Conservation (phyloP, 345 rosid species). For the Toxicodendron radicans region DNA sequence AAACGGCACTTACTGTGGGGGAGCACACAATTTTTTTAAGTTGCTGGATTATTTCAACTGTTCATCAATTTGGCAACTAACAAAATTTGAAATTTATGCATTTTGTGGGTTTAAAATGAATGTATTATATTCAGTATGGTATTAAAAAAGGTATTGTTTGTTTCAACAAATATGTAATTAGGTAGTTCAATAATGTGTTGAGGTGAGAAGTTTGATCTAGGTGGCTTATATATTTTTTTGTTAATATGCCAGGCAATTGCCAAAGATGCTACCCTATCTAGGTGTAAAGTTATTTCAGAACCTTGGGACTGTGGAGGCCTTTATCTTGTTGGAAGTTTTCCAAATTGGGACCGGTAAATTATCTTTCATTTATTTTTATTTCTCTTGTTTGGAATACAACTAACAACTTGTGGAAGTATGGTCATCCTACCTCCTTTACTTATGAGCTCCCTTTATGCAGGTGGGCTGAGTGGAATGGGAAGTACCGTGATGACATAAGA, state of each 20-base stretch:
- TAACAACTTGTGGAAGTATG: not conserved
- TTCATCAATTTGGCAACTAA: not conserved
- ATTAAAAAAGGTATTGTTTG: not conserved
- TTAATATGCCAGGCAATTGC: conserved; percentile 69
- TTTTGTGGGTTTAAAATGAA: not conserved
- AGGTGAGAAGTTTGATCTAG: conserved; percentile 2
- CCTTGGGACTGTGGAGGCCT: conserved; percentile 99
- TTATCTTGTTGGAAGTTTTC: conserved; percentile 90
- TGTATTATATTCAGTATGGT: not conserved
- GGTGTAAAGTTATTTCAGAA: conserved; percentile 91
- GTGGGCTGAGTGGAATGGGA: conserved; percentile 99
- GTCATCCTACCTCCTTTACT: not conserved
- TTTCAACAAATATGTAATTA: not conserved
- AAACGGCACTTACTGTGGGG: not conserved
- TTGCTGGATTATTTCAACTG: not conserved
- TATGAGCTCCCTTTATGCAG: conserved; percentile 39
- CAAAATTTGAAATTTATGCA: not conserved
- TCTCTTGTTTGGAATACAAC: not conserved
- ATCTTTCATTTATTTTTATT: not conserved
- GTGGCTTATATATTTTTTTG: conserved; percentile 6
- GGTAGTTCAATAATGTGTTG: not conserved
- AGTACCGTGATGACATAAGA: conserved; percentile 85
- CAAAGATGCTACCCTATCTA: conserved; percentile 71
- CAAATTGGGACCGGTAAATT: conserved; percentile 90
- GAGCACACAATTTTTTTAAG: not conserved